Evolutionary conservation across 2,329 filamentous ascomycete species (phyloP).

Genomic region (Dactylonectria estremocensis): DNA sequence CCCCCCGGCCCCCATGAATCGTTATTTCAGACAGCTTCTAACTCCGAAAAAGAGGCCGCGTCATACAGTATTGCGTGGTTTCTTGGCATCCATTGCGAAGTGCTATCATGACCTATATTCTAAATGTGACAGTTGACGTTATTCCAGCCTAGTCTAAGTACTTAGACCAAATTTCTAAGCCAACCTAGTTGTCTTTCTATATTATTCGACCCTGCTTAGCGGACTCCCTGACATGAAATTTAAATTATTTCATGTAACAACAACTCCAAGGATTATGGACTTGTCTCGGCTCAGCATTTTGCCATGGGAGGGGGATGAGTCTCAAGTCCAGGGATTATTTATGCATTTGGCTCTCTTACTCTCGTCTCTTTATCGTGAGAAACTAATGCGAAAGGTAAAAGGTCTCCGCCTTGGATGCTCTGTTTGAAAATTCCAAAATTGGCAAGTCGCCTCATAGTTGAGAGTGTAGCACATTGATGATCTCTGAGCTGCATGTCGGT

Average conservation of each 20-base stretch:
- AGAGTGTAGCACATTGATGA: not conserved
- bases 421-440: not conserved
- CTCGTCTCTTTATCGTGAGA: not conserved
- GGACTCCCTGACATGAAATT: not conserved
- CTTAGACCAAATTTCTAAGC: not conserved
- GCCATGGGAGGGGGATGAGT: not conserved
- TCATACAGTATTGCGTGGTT: slow-evolving; percentile 1
- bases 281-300: not conserved
- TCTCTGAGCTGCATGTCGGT: not conserved
- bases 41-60: not conserved
- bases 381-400: not conserved
- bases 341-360: not conserved
- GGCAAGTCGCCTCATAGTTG: not conserved
- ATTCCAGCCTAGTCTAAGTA: not conserved
- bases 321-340: not conserved
- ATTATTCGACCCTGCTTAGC: not conserved
- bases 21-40: not conserved
- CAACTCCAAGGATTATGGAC: not conserved
- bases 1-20: not conserved
- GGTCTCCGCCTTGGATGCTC: not conserved
- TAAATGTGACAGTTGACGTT: not conserved
- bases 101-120: slow-evolving; percentile 1
- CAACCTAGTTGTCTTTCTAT: not conserved
- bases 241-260: not conserved
- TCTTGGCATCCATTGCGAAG: not conserved